Percentiles rank a stretch among this genome's conserved stretches.
Evolutionary conservation across 1,284 basidiomycete genomes (phyloP).

Genomic region (Cryptococcus neoformans): DNA sequence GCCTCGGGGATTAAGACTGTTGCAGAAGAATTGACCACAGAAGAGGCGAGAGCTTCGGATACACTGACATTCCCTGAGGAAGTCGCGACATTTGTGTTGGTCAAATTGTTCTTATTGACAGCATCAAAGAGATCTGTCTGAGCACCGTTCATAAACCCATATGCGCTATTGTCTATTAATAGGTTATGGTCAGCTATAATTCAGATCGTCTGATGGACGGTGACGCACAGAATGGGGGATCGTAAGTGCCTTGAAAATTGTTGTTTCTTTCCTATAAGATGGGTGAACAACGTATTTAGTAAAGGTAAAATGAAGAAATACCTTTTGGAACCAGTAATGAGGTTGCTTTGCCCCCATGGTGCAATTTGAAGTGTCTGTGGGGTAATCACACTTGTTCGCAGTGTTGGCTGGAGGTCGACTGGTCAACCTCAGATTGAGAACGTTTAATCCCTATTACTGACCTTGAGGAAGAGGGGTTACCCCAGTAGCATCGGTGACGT

Average conservation of each 20-base stretch:
- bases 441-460: constrained; percentile 12
- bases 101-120: neutral
- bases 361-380: constrained; percentile 34
- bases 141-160: constrained; percentile 49
- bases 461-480: constrained; percentile 29
- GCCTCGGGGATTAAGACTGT: neutral
- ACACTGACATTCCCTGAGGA: neutral
- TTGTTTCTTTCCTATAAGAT: constrained; percentile 26
- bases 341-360: constrained; percentile 42
- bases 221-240: constrained; percentile 41
- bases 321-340: constrained; percentile 40
- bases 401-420: constrained; percentile 21
- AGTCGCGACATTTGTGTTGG: neutral
- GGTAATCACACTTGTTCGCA: constrained; percentile 41
- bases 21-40: neutral
- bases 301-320: neutral
- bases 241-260: constrained; percentile 34
- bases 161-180: constrained; percentile 40
- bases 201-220: neutral
- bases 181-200: neutral
- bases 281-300: neutral
- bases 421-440: neutral
- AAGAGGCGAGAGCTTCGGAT: neutral
- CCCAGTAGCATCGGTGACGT: constrained; percentile 40
- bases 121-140: constrained; percentile 49